A percentile compares a stretch with the other conserved stretches of the same genome.
phyloP scores from a whole-genome alignment of 2,329 filamentous ascomycete species.

The Tolypocladium cylindrosporum region DNA sequence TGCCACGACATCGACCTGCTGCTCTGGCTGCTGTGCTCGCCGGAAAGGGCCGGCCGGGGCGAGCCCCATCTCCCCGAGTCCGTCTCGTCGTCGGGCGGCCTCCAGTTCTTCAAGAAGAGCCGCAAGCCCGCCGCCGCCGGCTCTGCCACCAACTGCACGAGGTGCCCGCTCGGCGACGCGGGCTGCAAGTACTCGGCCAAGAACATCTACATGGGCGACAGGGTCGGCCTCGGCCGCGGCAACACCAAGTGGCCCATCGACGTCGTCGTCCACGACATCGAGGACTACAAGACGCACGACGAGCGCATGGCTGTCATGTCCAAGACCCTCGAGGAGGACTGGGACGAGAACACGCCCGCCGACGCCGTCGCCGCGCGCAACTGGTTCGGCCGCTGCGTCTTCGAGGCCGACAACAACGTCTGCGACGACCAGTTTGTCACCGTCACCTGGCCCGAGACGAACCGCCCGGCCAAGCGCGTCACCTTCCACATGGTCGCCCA shows the following conservation, averaged over 20 bases:
- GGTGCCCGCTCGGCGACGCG: conserved; percentile 55
- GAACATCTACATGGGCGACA: conserved; percentile 67
- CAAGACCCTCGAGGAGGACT: conserved; percentile 39
- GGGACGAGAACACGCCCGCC: conserved; percentile 36
- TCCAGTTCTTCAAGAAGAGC: conserved; percentile 67
- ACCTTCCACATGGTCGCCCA: conserved; percentile 92
- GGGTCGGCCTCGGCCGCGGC: conserved; percentile 49
- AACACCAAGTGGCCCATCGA: conserved; percentile 74
- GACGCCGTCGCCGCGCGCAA: conserved; percentile 41
- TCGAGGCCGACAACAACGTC: conserved; percentile 85
- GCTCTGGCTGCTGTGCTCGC: conserved; percentile 81
- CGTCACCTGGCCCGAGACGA: conserved; percentile 70
- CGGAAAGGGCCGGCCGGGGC: conserved; percentile 32
- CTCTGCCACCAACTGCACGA: conserved; percentile 74
- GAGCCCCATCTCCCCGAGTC: conserved; percentile 62
- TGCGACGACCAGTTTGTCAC: conserved; percentile 88
- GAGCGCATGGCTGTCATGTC: conserved; percentile 30
- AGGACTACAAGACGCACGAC: conserved; percentile 52
- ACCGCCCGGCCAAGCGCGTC: conserved; percentile 67
- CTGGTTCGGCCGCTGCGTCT: conserved; percentile 94
- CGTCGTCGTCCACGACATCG: conserved; percentile 87
- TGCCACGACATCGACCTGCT: conserved; percentile 94
- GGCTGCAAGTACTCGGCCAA: conserved; percentile 80
- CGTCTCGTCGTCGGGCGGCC: conserved; percentile 64
- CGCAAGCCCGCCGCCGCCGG: conserved; percentile 71